phyloP scores from a whole-genome alignment of 352 stramenopile genomes.

The Phytophthora litchii region DNA sequence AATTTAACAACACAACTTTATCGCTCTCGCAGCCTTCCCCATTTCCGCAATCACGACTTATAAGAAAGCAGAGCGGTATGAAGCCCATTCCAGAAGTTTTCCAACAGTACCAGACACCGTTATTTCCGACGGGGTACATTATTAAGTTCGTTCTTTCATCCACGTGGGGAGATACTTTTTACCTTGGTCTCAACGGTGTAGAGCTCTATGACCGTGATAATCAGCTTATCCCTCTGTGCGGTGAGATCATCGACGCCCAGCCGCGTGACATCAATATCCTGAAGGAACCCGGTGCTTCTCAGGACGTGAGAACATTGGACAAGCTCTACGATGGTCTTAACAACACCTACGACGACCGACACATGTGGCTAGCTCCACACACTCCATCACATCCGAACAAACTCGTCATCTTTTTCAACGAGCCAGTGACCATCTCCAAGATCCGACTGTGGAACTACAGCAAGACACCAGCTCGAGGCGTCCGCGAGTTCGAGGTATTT shows the following conservation, averaged over 20 bases:
- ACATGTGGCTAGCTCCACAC: slow-evolving; percentile 80
- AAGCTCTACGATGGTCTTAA: slow-evolving; percentile 82
- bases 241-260: slow-evolving; percentile 68
- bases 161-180: slow-evolving; percentile 81
- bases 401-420: slow-evolving; percentile 81
- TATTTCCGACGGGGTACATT: slow-evolving; percentile 86
- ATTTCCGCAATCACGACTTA: background rate
- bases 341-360: slow-evolving; percentile 75
- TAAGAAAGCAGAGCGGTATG: slow-evolving; percentile 35
- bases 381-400: slow-evolving; percentile 71
- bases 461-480: slow-evolving; percentile 80
- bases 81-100: slow-evolving; percentile 63
- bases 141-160: slow-evolving; percentile 85
- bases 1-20: slow-evolving; percentile 10
- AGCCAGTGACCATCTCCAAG: slow-evolving; percentile 74
- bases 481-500: slow-evolving; percentile 81
- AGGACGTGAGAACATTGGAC: slow-evolving; percentile 73
- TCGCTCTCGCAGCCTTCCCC: slow-evolving; percentile 15
- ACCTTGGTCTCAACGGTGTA: slow-evolving; percentile 80
- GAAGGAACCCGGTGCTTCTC: slow-evolving; percentile 58
- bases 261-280: slow-evolving; percentile 86
- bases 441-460: slow-evolving; percentile 90
- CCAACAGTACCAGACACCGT: slow-evolving; percentile 89
- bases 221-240: slow-evolving; percentile 42
- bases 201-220: slow-evolving; percentile 76